Percentiles rank a stretch among this genome's conserved stretches.
phyloP scores from a whole-genome alignment of 345 rosid species.

The Lepidium sativum region DNA sequence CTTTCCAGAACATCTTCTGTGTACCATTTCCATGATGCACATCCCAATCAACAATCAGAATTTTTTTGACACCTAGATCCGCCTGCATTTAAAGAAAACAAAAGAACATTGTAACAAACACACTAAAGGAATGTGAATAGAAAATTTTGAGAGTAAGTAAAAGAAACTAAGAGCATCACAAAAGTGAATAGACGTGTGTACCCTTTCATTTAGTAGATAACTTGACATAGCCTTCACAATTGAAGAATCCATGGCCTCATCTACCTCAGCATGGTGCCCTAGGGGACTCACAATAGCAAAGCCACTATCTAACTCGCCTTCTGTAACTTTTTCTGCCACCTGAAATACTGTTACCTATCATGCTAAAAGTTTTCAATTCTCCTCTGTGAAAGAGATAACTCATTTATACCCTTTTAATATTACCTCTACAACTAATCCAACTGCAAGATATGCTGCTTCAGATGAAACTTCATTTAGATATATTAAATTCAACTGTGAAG shows the following conservation, averaged over 20 bases:
- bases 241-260: constrained; percentile 89
- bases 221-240: too few relatives aligned
- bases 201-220: constrained; percentile 57
- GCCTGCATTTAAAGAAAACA: constrained; percentile 31
- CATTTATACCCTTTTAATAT: neutral
- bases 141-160: neutral
- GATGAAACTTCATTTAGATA: constrained; percentile 80
- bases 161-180: neutral
- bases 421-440: constrained; percentile 85
- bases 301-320: constrained; percentile 69
- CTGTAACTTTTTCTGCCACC: constrained; percentile 73
- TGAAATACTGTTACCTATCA: constrained; percentile 16
- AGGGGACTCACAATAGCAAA: constrained; percentile 95
- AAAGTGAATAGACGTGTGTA: constrained; percentile 22
- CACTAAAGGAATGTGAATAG: neutral
- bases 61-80: constrained; percentile 65
- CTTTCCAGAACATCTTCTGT: constrained; percentile 83
- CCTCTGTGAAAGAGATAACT: neutral
- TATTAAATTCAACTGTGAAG: constrained; percentile 57
- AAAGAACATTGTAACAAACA: neutral
- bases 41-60: constrained; percentile 96
- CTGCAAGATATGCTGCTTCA: constrained; percentile 78
- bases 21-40: constrained; percentile 97
- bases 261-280: too few relatives aligned
- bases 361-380: neutral